These are phyloP conservation scores for Plasmodium chabaudi DNA, from an alignment of 169 alveolate genomes.

Conservation along the genomic window DNA sequence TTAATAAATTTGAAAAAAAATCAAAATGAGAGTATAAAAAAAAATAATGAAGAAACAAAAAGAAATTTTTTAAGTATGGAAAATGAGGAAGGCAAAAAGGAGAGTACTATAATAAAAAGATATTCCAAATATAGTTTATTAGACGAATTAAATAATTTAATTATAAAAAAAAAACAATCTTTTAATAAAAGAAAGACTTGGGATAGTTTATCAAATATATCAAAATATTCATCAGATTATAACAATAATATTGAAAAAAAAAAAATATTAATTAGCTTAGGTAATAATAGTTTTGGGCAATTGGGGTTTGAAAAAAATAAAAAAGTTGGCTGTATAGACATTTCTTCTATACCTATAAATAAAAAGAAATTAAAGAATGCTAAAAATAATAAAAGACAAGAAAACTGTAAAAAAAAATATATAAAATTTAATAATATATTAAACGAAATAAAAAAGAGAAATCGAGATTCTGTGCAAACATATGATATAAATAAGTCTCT, in stretches of 20 bases:
- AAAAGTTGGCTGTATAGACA: slow-evolving; percentile 25
- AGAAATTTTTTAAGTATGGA: neutral
- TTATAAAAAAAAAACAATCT: slow-evolving; percentile 20
- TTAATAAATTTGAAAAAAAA: no score
- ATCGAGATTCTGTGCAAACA: no score
- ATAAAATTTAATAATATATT: slow-evolving; percentile 10
- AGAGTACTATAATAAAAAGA: slow-evolving; percentile 5
- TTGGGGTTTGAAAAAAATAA: slow-evolving; percentile 42
- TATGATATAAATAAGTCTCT: slow-evolving; percentile 1
- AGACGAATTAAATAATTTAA: slow-evolving; percentile 29
- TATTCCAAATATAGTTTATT: slow-evolving; percentile 10
- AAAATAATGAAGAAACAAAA: neutral
- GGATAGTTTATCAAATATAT: slow-evolving; percentile 63
- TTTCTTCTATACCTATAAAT: slow-evolving; percentile 16
- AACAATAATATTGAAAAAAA: slow-evolving; percentile 61
- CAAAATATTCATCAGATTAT: slow-evolving; percentile 56
- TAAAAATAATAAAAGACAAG: neutral
- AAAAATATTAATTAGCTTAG: slow-evolving; percentile 49
- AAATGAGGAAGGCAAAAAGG: slow-evolving; percentile 2
- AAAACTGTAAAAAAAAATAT: neutral
- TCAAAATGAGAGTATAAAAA: no score
- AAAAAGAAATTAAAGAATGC: neutral
- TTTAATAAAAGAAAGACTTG: slow-evolving; percentile 20
- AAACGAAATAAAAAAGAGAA: slow-evolving; percentile 7
- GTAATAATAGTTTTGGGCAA: slow-evolving; percentile 59